phyloP scores from a whole-genome alignment of 2,329 filamentous ascomycete genomes.

The Beauveria caledonica region DNA sequence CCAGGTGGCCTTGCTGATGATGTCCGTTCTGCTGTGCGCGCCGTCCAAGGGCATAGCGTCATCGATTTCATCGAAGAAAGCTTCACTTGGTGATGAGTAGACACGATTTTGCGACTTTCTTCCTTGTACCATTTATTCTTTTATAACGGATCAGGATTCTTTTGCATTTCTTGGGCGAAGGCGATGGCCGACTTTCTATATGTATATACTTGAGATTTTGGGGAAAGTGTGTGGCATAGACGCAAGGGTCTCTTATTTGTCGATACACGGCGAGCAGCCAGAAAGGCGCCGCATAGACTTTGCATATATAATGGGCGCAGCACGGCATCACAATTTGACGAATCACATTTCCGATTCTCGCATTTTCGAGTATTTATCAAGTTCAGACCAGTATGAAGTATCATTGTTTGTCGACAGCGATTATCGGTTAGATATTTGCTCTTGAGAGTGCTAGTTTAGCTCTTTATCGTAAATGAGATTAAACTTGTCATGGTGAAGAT shows the following conservation, averaged over 20 bases:
- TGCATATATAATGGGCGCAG: conserved; percentile 9
- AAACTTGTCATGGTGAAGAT: too few relatives aligned
- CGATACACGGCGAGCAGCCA: background rate
- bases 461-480: too few relatives aligned
- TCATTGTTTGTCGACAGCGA: too few relatives aligned
- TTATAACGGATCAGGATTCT: background rate
- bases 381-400: too few relatives aligned
- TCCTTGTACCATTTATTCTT: conserved; percentile 9
- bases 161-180: conserved; percentile 10
- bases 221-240: background rate
- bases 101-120: background rate
- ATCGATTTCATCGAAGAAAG: conserved; percentile 72
- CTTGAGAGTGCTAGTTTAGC: too few relatives aligned
- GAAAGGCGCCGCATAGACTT: conserved; percentile 9
- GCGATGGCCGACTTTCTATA: background rate
- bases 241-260: background rate
- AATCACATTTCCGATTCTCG: background rate
- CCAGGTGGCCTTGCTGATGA: conserved; percentile 69
- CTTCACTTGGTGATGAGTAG: conserved; percentile 51
- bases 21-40: conserved; percentile 59
- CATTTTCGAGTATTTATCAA: background rate
- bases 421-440: too few relatives aligned
- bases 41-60: conserved; percentile 52
- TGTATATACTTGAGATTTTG: conserved; percentile 4
- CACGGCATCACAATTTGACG: conserved; percentile 1